These are phyloP conservation scores for Chrysophaeum taylorii DNA, from an alignment of 352 stramenopile species.

Conservation along the genomic window DNA sequence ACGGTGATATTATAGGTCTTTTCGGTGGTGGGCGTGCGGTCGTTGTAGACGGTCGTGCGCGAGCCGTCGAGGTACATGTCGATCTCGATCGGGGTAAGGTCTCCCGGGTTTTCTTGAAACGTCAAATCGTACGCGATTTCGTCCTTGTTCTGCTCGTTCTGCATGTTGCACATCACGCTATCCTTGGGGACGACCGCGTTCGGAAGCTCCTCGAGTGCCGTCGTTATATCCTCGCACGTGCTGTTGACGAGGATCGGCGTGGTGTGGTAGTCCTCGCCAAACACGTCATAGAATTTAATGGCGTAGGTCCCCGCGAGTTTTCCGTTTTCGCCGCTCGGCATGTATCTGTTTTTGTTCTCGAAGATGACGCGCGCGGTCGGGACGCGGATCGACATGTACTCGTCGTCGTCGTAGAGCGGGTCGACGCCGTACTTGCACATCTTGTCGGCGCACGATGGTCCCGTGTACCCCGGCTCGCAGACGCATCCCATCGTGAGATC, in stretches of 20 bases:
- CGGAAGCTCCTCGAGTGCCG: conserved; percentile 40
- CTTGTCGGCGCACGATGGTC: conserved; percentile 46
- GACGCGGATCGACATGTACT: background rate
- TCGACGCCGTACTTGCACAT: conserved; percentile 49
- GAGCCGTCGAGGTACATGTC: conserved; percentile 43
- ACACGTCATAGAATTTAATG: conserved; percentile 37
- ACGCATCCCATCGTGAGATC: conserved; percentile 66
- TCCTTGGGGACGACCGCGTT: conserved; percentile 36
- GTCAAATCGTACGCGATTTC: conserved; percentile 38
- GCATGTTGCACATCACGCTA: conserved; percentile 28
- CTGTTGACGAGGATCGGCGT: conserved; percentile 24
- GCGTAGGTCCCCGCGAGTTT: conserved; percentile 33
- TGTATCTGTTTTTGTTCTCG: background rate
- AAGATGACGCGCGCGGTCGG: conserved; percentile 30
- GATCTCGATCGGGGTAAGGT: conserved; percentile 42
- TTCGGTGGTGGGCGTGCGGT: conserved; percentile 24
- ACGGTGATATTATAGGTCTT: conserved; percentile 22
- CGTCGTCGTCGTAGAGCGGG: conserved; percentile 38
- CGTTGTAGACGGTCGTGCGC: conserved; percentile 35
- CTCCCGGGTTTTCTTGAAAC: conserved; percentile 44
- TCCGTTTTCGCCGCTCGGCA: too few relatives aligned
- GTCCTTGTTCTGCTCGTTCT: conserved; percentile 4
- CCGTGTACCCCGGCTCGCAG: conserved; percentile 60
- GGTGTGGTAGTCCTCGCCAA: conserved; percentile 36
- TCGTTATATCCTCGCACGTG: conserved; percentile 30